These are phyloP conservation scores for Rhododendron henanense DNA, from an alignment of 148 eudicot genomes.

Conservation along the genomic window DNA sequence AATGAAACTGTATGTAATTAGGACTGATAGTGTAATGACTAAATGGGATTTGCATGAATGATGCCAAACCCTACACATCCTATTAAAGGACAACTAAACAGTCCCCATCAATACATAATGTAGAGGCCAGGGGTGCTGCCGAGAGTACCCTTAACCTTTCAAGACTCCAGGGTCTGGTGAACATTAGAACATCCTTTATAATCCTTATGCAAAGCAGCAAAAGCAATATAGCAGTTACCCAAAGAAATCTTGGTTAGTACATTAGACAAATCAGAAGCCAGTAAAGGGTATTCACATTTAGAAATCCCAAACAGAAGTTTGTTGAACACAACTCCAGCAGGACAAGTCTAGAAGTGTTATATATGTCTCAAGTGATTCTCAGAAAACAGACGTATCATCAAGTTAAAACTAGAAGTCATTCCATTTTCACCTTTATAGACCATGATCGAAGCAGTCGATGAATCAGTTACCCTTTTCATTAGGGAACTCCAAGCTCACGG, in stretches of 20 bases:
- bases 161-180: neutral
- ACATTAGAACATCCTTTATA: neutral
- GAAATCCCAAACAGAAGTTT: neutral
- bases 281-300: neutral
- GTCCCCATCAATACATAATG: neutral
- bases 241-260: neutral
- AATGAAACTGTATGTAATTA: neutral
- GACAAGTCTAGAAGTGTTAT: neutral
- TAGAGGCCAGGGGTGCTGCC: neutral
- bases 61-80: neutral
- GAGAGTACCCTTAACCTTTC: neutral
- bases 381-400: neutral
- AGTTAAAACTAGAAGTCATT: neutral
- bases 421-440: neutral
- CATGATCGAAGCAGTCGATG: neutral
- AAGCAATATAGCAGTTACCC: neutral
- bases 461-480: slow-evolving; percentile 13
- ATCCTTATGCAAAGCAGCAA: neutral
- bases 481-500: slow-evolving; percentile 41
- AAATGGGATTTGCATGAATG: neutral
- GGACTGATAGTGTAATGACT: neutral
- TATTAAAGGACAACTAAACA: neutral
- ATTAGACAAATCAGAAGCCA: neutral
- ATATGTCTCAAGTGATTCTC: neutral
- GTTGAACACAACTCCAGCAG: neutral